Conservation (phyloP, 257 asterid species). For the Asclepias syriaca region DNA sequence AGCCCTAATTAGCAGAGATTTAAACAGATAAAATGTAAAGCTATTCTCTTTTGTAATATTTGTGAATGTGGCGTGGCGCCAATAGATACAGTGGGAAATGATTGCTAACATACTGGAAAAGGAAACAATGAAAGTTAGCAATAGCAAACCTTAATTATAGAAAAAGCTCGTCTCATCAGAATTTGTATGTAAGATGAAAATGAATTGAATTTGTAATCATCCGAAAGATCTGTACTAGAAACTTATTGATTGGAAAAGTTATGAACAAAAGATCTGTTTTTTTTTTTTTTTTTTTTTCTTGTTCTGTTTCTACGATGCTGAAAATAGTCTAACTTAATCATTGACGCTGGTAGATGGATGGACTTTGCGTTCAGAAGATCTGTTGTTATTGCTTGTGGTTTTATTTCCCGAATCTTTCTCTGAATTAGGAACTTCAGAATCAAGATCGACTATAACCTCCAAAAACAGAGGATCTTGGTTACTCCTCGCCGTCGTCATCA, state of each 20-base stretch:
- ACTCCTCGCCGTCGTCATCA: background rate
- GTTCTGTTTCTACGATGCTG: background rate
- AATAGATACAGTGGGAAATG: too few relatives aligned
- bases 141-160: background rate
- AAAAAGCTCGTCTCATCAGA: background rate
- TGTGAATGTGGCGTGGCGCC: too few relatives aligned
- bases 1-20: background rate
- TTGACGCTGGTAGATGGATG: conserved; percentile 13
- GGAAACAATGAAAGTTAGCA: background rate
- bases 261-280: background rate
- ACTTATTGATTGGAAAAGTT: background rate
- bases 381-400: conserved; percentile 22
- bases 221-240: conserved; percentile 3
- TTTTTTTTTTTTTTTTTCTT: background rate
- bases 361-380: conserved; percentile 24
- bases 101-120: too few relatives aligned
- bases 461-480: background rate
- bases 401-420: conserved; percentile 17
- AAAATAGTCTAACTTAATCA: background rate
- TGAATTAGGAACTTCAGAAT: background rate
- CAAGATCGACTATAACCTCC: conserved; percentile 23
- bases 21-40: background rate
- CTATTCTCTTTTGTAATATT: background rate
- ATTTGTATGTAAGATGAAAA: background rate
- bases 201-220: background rate